phyloP scores from a whole-genome alignment of 140 eudicot genomes.

The Stevia rebaudiana region DNA sequence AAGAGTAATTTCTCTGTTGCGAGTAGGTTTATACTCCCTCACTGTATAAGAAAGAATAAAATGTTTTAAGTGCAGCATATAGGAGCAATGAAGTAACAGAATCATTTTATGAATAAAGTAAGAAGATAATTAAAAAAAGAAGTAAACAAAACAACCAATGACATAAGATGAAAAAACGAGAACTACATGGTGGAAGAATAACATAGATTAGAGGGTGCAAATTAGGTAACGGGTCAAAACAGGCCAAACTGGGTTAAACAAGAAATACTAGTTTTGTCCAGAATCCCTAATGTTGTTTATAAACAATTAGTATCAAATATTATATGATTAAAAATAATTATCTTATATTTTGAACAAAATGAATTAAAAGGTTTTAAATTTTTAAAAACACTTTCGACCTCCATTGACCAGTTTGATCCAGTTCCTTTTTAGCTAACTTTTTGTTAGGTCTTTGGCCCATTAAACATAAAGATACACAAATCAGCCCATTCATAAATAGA shows the following conservation, averaged over 20 bases:
- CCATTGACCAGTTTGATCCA: background rate
- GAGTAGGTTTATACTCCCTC: constrained; percentile 23
- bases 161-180: background rate
- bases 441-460: background rate
- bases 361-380: background rate
- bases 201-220: too few relatives aligned
- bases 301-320: too few relatives aligned
- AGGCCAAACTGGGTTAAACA: too few relatives aligned
- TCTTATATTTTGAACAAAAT: background rate
- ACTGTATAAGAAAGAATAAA: constrained; percentile 3
- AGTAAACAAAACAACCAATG: background rate
- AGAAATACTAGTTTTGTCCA: too few relatives aligned
- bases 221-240: too few relatives aligned
- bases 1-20: constrained; percentile 20
- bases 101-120: background rate
- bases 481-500: background rate
- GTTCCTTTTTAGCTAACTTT: background rate
- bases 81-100: background rate
- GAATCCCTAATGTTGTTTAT: too few relatives aligned
- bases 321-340: background rate
- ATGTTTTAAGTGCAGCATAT: background rate
- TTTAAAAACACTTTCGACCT: background rate
- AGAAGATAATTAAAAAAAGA: background rate
- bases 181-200: too few relatives aligned
- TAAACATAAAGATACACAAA: background rate